phyloP scores from a whole-genome alignment of 208 protist genomes.

The Acanthamoeba triangularis region DNA sequence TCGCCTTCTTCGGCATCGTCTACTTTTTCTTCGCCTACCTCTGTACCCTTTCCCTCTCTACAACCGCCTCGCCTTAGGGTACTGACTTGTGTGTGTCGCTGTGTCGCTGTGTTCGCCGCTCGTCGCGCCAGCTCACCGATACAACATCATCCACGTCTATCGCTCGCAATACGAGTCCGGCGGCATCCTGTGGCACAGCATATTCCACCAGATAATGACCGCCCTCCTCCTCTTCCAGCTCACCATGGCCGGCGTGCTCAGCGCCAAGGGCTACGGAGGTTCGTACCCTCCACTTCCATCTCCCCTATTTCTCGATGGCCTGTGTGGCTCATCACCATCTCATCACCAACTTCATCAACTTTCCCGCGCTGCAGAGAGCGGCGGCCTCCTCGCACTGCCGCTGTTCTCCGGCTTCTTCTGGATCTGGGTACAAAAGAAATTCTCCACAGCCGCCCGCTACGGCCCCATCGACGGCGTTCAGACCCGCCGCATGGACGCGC shows the following conservation, averaged over 20 bases:
- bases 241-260: conserved; percentile 61
- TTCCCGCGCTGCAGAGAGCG: background rate
- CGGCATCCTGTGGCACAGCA: conserved; percentile 25
- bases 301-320: background rate
- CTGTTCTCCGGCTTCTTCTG: background rate
- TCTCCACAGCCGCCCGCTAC: conserved; percentile 3
- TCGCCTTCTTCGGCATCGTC: conserved; percentile 59
- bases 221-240: conserved; percentile 57
- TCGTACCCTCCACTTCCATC: background rate
- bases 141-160: conserved; percentile 74
- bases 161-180: conserved; percentile 12
- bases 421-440: background rate
- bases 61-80: background rate
- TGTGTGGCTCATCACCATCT: too few species aligned
- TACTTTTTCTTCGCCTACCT: conserved; percentile 58
- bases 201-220: conserved; percentile 51
- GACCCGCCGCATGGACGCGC: background rate
- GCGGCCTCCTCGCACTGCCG: background rate
- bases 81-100: too few species aligned
- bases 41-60: background rate
- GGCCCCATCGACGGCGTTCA: conserved; percentile 3
- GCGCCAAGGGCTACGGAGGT: conserved; percentile 60
- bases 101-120: too few species aligned
- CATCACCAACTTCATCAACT: background rate
- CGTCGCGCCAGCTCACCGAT: conserved; percentile 1